Conservation (phyloP, 306 rosid genomes). For the Carpinus fangiana region DNA sequence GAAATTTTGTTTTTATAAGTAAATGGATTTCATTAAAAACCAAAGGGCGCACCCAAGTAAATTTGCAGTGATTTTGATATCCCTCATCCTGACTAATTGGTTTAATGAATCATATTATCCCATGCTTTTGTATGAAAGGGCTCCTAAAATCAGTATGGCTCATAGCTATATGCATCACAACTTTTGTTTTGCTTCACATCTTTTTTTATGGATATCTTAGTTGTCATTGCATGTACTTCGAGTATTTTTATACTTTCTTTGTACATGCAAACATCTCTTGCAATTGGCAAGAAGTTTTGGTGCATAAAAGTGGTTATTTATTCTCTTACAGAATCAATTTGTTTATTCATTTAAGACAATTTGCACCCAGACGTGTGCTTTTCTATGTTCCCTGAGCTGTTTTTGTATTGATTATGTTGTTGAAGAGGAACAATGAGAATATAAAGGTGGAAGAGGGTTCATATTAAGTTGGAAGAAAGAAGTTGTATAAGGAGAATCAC, state of each 20-base stretch:
- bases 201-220: background rate
- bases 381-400: background rate
- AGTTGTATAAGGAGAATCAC: background rate
- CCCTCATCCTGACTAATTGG: background rate
- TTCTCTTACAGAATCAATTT: background rate
- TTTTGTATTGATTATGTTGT: background rate
- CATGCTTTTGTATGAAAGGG: background rate
- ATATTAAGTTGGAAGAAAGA: background rate
- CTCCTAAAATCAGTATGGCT: background rate
- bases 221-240: background rate
- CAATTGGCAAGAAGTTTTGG: background rate
- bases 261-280: background rate
- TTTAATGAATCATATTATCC: background rate
- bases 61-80: background rate
- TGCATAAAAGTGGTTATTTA: slow-evolving; percentile 1
- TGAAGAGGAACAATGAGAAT: background rate
- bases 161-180: background rate
- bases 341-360: too few relatives aligned
- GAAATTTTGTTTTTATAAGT: background rate
- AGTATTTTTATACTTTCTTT: background rate
- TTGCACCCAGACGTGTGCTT: background rate
- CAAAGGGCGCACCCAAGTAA: too few relatives aligned
- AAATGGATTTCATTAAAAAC: too few relatives aligned
- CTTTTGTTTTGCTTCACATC: background rate
- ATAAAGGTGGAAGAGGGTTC: background rate